Percentiles rank a stretch among this genome's conserved stretches.
phyloP scores from a whole-genome alignment of 1,139 yeast genomes.

The Hanseniaspora uvarum region DNA sequence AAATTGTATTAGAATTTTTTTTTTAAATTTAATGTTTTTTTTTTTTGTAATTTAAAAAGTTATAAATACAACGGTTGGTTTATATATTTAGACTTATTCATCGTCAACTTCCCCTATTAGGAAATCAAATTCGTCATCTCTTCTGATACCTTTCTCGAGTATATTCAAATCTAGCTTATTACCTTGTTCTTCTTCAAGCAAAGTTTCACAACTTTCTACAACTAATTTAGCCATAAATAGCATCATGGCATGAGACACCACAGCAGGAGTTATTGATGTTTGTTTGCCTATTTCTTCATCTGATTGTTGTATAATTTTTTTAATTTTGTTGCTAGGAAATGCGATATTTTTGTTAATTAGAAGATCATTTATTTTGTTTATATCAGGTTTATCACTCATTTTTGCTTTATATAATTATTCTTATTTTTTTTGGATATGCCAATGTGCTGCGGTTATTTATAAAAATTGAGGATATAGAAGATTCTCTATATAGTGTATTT shows the following conservation, averaged over 20 bases:
- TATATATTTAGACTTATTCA: too few species aligned
- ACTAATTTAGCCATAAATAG: conserved; percentile 85
- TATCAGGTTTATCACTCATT: conserved; percentile 1
- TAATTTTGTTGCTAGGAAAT: conserved; percentile 93
- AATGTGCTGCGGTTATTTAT: too few species aligned
- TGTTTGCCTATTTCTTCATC: conserved; percentile 98
- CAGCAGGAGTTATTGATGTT: conserved; percentile 88
- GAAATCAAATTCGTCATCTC: conserved; percentile 43
- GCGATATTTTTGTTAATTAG: conserved; percentile 61
- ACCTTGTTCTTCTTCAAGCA: conserved; percentile 72
- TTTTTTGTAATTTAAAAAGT: too few species aligned
- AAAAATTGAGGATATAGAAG: too few species aligned
- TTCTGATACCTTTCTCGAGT: conserved; percentile 70
- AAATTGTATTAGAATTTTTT: too few species aligned
- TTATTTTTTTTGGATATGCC: too few species aligned
- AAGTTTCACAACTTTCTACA: conserved; percentile 73
- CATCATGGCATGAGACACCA: conserved; percentile 59
- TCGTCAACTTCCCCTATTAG: conserved; percentile 9
- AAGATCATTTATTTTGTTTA: conserved; percentile 23
- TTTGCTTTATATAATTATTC: conserved; percentile 6
- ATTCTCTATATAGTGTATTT: too few species aligned
- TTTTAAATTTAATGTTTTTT: too few species aligned
- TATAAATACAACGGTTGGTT: too few species aligned
- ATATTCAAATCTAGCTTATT: conserved; percentile 78
- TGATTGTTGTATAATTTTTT: conserved; percentile 81